These are phyloP conservation scores for Trametes gibbosa DNA, from an alignment of 768 basidiomycete species.

Conservation along the genomic window DNA sequence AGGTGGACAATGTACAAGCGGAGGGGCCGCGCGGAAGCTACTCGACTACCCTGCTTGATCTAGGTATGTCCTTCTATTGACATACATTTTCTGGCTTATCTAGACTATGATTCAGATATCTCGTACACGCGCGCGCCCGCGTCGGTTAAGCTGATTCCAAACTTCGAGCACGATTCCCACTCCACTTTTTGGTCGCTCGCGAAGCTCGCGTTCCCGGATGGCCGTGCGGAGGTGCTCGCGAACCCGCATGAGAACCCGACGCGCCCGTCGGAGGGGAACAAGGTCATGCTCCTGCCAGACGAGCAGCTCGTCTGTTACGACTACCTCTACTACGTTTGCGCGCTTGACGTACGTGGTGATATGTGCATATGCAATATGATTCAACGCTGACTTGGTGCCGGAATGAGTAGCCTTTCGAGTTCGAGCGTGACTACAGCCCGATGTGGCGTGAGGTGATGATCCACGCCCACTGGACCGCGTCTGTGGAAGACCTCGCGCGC, in stretches of 20 bases:
- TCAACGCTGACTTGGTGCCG: not conserved
- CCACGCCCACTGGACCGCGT: constrained; percentile 31
- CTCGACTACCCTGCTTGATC: constrained; percentile 19
- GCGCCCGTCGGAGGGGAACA: constrained; percentile 19
- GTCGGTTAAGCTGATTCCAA: constrained; percentile 28
- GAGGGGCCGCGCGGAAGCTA: constrained; percentile 23
- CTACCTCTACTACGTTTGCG: constrained; percentile 35
- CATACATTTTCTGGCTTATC: not conserved
- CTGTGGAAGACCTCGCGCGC: constrained; percentile 26
- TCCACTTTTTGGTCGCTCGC: constrained; percentile 32
- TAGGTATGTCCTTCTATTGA: constrained; percentile 24
- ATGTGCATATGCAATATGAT: not conserved
- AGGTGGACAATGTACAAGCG: constrained; percentile 19
- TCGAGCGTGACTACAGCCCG: constrained; percentile 29
- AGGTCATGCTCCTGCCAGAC: constrained; percentile 29
- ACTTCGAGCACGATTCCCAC: constrained; percentile 28
- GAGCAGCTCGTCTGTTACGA: constrained; percentile 38
- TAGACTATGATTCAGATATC: constrained; percentile 24
- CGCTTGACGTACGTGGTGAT: constrained; percentile 21
- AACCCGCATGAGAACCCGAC: constrained; percentile 18
- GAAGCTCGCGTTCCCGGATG: constrained; percentile 28
- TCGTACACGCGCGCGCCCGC: constrained; percentile 33
- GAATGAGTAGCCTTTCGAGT: constrained; percentile 27
- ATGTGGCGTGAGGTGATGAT: constrained; percentile 34
- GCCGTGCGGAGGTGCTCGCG: constrained; percentile 20